phyloP scores from a whole-genome alignment of 306 rosid genomes.

The Oemleria cerasiformis region DNA sequence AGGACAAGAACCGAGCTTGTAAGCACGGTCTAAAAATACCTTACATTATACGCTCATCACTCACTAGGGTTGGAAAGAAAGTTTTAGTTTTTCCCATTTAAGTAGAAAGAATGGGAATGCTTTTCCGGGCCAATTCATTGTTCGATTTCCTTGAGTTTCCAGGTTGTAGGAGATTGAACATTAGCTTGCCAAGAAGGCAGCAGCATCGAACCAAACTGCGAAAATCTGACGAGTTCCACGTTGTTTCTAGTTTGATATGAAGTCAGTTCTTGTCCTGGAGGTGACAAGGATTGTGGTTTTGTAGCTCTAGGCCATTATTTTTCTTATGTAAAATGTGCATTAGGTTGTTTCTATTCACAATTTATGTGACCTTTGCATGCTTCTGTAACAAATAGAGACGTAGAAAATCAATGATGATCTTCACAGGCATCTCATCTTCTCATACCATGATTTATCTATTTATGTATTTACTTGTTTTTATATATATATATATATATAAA shows the following conservation, averaged over 20 bases:
- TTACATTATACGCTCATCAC: neutral
- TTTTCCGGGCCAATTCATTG: neutral
- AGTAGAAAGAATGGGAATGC: neutral
- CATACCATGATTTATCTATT: too few species aligned
- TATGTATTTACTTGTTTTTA: too few species aligned
- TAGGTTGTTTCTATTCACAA: neutral
- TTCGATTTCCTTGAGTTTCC: neutral
- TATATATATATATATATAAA: too few species aligned
- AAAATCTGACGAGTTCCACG: conserved; percentile 24
- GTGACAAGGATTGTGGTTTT: conserved; percentile 22
- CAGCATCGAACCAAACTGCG: conserved; percentile 10
- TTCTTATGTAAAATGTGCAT: conserved; percentile 20
- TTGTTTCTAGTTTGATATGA: neutral
- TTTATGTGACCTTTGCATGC: too few species aligned
- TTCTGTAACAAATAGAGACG: too few species aligned
- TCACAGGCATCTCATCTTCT: too few species aligned
- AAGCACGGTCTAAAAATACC: conserved; percentile 52
- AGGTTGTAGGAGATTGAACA: conserved; percentile 27
- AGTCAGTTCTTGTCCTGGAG: conserved; percentile 10
- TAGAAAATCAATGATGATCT: too few species aligned
- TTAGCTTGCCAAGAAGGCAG: conserved; percentile 28
- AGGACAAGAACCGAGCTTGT: conserved; percentile 65
- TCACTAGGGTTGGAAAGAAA: conserved; percentile 4
- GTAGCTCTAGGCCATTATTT: conserved; percentile 34
- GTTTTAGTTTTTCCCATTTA: conserved; percentile 1